A percentile compares a stretch with the other conserved stretches of the same genome.
phyloP scores from a whole-genome alignment of 345 rosid genomes.

The Eucalyptus curtisii region DNA sequence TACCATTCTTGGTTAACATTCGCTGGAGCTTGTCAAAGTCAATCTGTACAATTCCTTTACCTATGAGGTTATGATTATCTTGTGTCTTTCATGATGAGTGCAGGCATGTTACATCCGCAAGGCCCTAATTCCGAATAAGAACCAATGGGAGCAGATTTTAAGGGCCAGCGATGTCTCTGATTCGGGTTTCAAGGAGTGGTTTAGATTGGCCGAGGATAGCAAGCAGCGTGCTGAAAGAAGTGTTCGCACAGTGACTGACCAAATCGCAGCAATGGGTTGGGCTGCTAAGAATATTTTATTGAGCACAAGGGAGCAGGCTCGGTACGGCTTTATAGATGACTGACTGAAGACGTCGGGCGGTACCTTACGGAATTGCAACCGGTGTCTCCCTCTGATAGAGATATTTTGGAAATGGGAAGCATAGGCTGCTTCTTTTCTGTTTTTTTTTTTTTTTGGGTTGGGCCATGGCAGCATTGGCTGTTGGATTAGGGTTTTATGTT shows the following conservation, averaged over 20 bases:
- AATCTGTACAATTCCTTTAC: not conserved
- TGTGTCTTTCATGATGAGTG: not conserved
- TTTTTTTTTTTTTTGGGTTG: too few relatives aligned
- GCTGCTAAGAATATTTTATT: constrained; percentile 49
- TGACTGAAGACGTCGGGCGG: constrained; percentile 13
- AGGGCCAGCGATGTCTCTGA: constrained; percentile 1
- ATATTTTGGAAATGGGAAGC: not conserved
- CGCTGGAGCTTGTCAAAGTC: not conserved
- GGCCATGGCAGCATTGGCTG: not conserved
- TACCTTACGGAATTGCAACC: not conserved
- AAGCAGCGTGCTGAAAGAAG: constrained; percentile 11
- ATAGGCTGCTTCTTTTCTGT: not conserved
- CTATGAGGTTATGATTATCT: not conserved
- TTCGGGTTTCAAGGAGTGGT: constrained; percentile 19
- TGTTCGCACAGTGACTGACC: constrained; percentile 15
- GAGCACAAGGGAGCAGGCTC: constrained; percentile 40
- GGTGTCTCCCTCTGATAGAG: not conserved
- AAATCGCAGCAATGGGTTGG: constrained; percentile 60
- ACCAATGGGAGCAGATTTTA: constrained; percentile 11
- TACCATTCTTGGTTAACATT: not conserved
- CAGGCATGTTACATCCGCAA: constrained; percentile 49
- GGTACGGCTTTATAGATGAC: constrained; percentile 51
- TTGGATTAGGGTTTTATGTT: not conserved
- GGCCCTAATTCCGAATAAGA: constrained; percentile 11
- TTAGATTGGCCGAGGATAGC: constrained; percentile 28